phyloP scores from a whole-genome alignment of 768 basidiomycete species.

The Panaeolus cyanescens region DNA sequence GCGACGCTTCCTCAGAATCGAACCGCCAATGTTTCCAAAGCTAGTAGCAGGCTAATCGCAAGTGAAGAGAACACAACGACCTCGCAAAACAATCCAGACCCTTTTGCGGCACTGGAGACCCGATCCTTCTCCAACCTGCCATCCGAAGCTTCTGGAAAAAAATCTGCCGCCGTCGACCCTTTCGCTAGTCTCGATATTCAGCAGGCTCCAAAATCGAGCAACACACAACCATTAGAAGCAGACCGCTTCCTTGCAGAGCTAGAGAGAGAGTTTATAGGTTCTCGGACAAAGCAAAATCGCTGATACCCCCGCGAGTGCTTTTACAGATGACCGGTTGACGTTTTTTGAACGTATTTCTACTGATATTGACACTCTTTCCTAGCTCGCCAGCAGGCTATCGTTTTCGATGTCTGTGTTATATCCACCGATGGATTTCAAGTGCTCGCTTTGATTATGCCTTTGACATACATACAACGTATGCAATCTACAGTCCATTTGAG shows the following conservation, averaged over 20 bases:
- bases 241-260: conserved; percentile 10
- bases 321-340: no score
- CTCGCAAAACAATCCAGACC: neutral
- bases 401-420: no score
- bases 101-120: neutral
- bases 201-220: neutral
- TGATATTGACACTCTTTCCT: no score
- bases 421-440: no score
- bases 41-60: neutral
- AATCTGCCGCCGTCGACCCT: neutral
- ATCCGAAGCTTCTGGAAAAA: neutral
- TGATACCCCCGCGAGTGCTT: no score
- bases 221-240: neutral
- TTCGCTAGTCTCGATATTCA: conserved; percentile 8
- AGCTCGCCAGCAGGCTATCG: no score
- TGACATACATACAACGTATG: no score
- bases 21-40: neutral
- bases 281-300: conserved; percentile 1
- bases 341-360: no score
- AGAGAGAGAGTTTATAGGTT: conserved; percentile 11
- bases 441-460: no score
- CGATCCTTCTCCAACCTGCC: neutral
- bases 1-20: neutral
- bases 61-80: neutral
- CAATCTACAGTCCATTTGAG: no score